A percentile compares a stretch with the other conserved stretches of the same genome.
Evolutionary conservation across 345 rosid species (phyloP).

Genomic region (Eucalyptus sideroxylon): DNA sequence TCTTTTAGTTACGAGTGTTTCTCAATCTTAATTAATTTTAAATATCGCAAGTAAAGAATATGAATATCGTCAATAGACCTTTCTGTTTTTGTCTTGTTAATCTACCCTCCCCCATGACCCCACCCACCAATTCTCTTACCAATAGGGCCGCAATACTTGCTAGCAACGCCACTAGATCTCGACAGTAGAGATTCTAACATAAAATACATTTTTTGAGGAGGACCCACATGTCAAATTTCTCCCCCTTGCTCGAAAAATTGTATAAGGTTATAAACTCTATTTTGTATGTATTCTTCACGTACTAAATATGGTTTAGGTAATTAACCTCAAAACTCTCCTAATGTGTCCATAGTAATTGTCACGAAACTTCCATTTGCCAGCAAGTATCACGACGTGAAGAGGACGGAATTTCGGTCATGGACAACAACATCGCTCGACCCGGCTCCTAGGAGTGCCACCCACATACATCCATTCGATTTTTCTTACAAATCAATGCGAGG

Average conservation of each 20-base stretch:
- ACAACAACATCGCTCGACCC: accelerated
- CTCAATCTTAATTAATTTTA: background rate
- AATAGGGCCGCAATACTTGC: too few species aligned
- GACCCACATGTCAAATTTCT: background rate
- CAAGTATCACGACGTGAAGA: accelerated
- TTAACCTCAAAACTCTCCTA: background rate
- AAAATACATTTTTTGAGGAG: background rate
- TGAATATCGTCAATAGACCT: accelerated
- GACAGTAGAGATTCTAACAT: background rate
- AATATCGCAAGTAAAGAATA: background rate
- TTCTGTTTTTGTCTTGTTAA: background rate
- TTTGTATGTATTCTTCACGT: background rate
- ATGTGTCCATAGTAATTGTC: background rate
- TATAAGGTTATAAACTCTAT: background rate
- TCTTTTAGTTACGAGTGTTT: background rate
- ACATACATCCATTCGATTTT: background rate
- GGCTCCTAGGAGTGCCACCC: too few species aligned
- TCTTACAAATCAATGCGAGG: background rate
- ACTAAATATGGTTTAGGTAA: background rate
- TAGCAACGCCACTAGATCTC: background rate
- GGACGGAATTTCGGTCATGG: accelerated
- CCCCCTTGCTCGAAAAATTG: background rate
- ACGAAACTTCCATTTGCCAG: background rate
- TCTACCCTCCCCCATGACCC: background rate
- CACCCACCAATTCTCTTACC: background rate